Evolutionary conservation across 257 asterid species (phyloP).

Genomic region (Asclepias syriaca): DNA sequence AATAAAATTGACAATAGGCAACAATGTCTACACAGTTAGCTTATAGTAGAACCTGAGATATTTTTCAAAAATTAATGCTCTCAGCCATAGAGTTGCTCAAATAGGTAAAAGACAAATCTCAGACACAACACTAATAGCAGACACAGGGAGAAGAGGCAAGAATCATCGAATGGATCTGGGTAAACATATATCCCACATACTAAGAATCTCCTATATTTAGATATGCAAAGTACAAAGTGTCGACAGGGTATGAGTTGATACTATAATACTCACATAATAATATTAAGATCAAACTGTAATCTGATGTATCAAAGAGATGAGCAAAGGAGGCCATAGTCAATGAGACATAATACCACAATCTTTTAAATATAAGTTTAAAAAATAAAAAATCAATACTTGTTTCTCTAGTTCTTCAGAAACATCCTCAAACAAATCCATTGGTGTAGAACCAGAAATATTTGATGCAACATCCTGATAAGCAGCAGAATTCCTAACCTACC

Average conservation of each 20-base stretch:
- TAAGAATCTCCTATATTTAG: not conserved
- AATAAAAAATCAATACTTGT: constrained; percentile 42
- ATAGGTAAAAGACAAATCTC: not conserved
- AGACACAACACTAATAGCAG: not conserved
- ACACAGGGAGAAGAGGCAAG: not conserved
- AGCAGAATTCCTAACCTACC: constrained; percentile 74
- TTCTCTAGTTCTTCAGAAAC: constrained; percentile 72
- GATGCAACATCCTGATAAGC: constrained; percentile 79
- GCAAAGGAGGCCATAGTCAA: not conserved
- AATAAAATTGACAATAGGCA: not conserved
- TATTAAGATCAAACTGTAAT: not conserved
- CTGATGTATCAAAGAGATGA: not conserved
- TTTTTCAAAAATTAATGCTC: not conserved
- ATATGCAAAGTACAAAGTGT: not conserved
- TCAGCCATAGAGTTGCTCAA: not conserved
- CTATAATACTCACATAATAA: too few relatives aligned
- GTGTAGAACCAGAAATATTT: constrained; percentile 85
- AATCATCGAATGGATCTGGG: not conserved
- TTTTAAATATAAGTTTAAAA: not conserved
- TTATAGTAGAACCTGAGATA: not conserved
- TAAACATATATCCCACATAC: not conserved
- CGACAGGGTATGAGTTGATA: too few relatives aligned
- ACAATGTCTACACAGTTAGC: not conserved
- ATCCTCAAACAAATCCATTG: constrained; percentile 91
- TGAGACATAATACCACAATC: not conserved